Conservation (phyloP, 495 filamentous ascomycete species). For the Aspergillus biplanus region DNA sequence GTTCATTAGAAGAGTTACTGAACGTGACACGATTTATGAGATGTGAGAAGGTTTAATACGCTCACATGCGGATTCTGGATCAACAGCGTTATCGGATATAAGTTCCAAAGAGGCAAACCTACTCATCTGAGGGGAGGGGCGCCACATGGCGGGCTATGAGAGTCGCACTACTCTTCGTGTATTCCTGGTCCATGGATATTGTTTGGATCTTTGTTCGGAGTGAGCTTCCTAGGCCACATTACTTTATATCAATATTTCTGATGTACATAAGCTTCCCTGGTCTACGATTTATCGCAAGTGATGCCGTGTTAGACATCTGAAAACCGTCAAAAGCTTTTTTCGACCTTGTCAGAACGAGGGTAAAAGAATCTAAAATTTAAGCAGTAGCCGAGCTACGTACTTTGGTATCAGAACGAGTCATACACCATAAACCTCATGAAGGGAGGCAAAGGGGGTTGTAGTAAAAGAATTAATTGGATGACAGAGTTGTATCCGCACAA, state of each 20-base stretch:
- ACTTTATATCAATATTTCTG: constrained; percentile 35
- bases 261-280: constrained; percentile 50
- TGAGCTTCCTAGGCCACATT: constrained; percentile 16
- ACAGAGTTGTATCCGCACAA: too few species aligned
- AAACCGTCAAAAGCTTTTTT: constrained; percentile 19
- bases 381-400: too few species aligned
- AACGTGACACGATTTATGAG: constrained; percentile 47
- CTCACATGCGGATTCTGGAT: constrained; percentile 36
- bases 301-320: constrained; percentile 32
- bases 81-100: constrained; percentile 30
- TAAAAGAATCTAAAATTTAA: too few species aligned
- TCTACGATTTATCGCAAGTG: constrained; percentile 39
- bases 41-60: constrained; percentile 42
- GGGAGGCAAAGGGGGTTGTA: too few species aligned
- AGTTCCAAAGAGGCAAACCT: constrained; percentile 22
- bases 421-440: too few species aligned
- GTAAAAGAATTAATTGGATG: too few species aligned
- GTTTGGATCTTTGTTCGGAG: constrained; percentile 16
- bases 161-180: constrained; percentile 18
- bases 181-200: constrained; percentile 23
- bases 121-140: constrained; percentile 20
- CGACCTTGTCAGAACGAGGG: not conserved
- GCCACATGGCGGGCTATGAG: constrained; percentile 24
- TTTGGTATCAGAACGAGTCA: too few species aligned
- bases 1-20: constrained; percentile 36